Evolutionary conservation across 306 rosid genomes (phyloP).

Genomic region (Pyrus communis): DNA sequence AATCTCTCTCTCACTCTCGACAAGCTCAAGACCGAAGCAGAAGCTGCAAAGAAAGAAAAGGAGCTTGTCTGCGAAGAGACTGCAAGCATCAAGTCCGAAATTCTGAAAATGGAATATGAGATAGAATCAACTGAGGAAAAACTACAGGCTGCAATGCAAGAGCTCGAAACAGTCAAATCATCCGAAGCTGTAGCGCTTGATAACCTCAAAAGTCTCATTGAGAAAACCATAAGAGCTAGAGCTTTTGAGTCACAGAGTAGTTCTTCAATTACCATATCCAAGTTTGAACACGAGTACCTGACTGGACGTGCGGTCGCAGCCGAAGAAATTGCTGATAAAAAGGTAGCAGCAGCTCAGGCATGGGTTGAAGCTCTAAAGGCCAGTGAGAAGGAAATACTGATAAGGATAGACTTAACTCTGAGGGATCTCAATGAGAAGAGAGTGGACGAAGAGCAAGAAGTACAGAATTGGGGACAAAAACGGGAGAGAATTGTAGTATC

Average conservation of each 20-base stretch:
- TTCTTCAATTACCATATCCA: slow-evolving; percentile 63
- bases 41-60: slow-evolving; percentile 48
- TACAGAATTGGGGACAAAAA: slow-evolving; percentile 34
- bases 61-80: slow-evolving; percentile 37
- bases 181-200: slow-evolving; percentile 56
- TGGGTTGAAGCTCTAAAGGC: slow-evolving; percentile 90
- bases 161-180: slow-evolving; percentile 56
- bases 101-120: slow-evolving; percentile 43
- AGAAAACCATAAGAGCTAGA: slow-evolving; percentile 49
- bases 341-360: slow-evolving; percentile 77
- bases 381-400: slow-evolving; percentile 68
- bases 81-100: slow-evolving; percentile 34
- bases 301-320: slow-evolving; percentile 64
- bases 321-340: slow-evolving; percentile 69
- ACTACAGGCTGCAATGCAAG: slow-evolving; percentile 51
- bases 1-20: slow-evolving; percentile 53
- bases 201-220: slow-evolving; percentile 49
- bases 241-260: slow-evolving; percentile 41
- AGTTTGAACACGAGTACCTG: slow-evolving; percentile 71
- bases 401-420: slow-evolving; percentile 41
- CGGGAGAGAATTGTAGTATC: slow-evolving; percentile 30
- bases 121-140: slow-evolving; percentile 54
- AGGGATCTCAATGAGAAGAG: slow-evolving; percentile 49
- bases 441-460: slow-evolving; percentile 38
- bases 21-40: slow-evolving; percentile 47